Percentiles rank a stretch among this genome's conserved stretches.
Evolutionary conservation across 2,329 filamentous ascomycete genomes (phyloP).

Genomic region (Paracoccidioides brasiliensis): DNA sequence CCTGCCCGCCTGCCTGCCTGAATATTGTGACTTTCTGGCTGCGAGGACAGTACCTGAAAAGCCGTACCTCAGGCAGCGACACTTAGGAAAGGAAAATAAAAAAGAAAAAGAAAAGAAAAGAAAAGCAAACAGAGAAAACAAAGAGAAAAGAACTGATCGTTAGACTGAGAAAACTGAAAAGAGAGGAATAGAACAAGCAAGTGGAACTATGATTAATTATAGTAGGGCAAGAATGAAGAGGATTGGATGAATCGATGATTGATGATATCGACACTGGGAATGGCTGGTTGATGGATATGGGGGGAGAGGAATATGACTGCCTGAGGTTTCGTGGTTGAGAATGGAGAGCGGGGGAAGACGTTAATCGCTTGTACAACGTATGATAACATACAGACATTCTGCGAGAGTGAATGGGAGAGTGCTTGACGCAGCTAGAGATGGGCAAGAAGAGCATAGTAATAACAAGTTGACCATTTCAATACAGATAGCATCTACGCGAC

Average conservation of each 20-base stretch:
- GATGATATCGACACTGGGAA: neutral
- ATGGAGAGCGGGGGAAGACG: neutral
- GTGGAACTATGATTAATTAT: neutral
- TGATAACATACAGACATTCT: neutral
- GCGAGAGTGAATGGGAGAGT: neutral
- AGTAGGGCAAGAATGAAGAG: neutral
- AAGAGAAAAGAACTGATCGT: slow-evolving; percentile 5
- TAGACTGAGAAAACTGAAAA: neutral
- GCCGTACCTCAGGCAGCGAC: slow-evolving; percentile 9
- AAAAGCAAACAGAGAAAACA: slow-evolving; percentile 10
- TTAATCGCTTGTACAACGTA: neutral
- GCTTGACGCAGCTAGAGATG: neutral
- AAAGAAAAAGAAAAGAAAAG: slow-evolving; percentile 9
- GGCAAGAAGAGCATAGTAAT: neutral
- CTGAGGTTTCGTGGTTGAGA: neutral
- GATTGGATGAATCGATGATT: neutral
- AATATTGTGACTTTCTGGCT: slow-evolving; percentile 15
- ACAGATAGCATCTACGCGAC: neutral
- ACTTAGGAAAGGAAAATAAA: neutral
- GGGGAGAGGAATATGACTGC: neutral
- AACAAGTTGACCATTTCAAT: neutral
- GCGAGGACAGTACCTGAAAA: slow-evolving; percentile 13
- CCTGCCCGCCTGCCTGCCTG: slow-evolving; percentile 8
- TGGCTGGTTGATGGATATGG: neutral
- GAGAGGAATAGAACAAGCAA: neutral